Base-by-base conservation (phyloP, 768 basidiomycete species). In the Phallus indusiatus region DNA sequence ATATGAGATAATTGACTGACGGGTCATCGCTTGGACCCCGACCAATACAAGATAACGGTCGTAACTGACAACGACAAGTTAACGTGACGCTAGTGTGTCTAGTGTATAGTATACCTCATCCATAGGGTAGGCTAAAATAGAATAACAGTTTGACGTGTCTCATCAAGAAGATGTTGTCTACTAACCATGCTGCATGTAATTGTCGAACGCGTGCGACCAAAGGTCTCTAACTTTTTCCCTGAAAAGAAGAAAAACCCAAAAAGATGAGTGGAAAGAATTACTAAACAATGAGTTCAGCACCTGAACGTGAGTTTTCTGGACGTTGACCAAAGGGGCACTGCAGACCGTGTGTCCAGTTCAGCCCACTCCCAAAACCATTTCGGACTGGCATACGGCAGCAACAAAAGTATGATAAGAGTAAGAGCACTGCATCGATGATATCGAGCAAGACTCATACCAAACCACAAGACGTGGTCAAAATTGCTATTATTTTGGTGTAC, bases 161-260 rank as follows among this genome's bases (percentile, higher is more conserved):
- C 47, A 54, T 21, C 24, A 53, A 33, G 53, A 49, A 21, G 4
- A 28, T 46, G 37, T 53, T 22, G 46, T 35, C 28, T 22, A 69
- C 73, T 65, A 63, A 90, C 90, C 94, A 68, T 80, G 81, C 51
- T 73, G 78, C 93, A 95, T 94, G 70, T 96, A 96, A 65, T 82
- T 84, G 65, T 90, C 71, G 67, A 85, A 96, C 0, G 93, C 94
- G 75, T 95, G 93, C 67, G 90, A 86, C 87, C 90, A 96, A 5
- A 95, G 73, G 56, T 86, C 81, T 48, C 86, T 81, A 9, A 83
- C 84, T 66, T 77, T 78, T 64, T 90, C 80, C 49, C 90, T 92
- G 63, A 5, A 36, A 24, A 36, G 4, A 49, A 22, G 47, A 24
- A 59, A 7, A n/a, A n/a, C n/a, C n/a, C n/a, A n/a, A 58, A 46